Evolutionary conservation across 495 filamentous ascomycete species (phyloP), one percentile per base, ranked within the genome.

Genomic region (Talaromyces proteolyticus): DNA sequence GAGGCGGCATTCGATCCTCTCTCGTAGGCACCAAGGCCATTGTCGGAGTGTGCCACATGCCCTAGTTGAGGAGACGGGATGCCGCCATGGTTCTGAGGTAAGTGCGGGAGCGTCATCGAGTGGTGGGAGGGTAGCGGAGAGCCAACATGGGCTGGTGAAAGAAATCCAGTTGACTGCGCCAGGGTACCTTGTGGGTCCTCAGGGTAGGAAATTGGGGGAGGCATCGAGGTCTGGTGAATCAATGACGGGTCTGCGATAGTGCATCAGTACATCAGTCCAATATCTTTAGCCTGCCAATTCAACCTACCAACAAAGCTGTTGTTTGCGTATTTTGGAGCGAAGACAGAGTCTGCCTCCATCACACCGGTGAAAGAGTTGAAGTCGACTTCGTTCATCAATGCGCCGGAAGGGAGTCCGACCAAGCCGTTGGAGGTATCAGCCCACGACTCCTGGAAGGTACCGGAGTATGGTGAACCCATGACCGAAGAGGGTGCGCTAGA

Each of bases 391-490:
- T 74, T 69, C 60, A 80, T 78, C 48, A 89, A 80, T 43, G 88
- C 86, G 8, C 29, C 29, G 45, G 73, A 72, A n/a, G 85, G 85
- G 41, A 88, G 73, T 8, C 80, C 84, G n/a, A 49, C 12, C 26
- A 91, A 68, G 25, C 80, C 82, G 49, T 80, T 69, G 40, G 74
- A 68, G 24, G 76, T 71, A n/a, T 78, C 76, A 19, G 77, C 66
- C 79, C 85, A 88, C 53, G 81, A 71, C 36, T 76, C 70, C 57
- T 67, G 78, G 63, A 81, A 60, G 73, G 75, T 70, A 46, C 77
- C 78, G 0, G 85, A 85, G 52, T 84, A 86, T 17, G 91, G 91
- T 7, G 91, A 96, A 25, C 85, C 88, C 57, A 88, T 85, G 25
- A 83, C 78, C 4, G 91, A 95, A 2, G 91, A 93, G 14, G 87